Evolutionary conservation across 1,139 yeast genomes (phyloP).

Genomic region (Candida dubliniensis): DNA sequence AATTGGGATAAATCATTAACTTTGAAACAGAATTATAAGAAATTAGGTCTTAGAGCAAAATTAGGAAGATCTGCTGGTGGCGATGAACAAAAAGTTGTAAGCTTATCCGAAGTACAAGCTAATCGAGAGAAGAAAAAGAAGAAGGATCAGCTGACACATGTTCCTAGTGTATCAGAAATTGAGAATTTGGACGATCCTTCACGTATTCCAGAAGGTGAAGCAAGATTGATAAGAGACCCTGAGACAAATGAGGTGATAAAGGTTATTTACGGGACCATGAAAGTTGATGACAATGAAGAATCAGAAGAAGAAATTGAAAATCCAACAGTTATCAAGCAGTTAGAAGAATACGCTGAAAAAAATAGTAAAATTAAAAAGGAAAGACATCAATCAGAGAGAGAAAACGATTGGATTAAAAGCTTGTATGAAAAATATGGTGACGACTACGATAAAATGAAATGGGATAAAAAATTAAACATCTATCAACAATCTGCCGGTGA

Average conservation of each 20-base stretch:
- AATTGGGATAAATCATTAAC: constrained; percentile 89
- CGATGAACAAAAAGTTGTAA: constrained; percentile 51
- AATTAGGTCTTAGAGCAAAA: constrained; percentile 69
- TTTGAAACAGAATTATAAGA: constrained; percentile 77
- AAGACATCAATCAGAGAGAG: constrained; percentile 69
- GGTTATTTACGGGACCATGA: constrained; percentile 70
- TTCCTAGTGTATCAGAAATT: constrained; percentile 36
- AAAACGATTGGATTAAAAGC: constrained; percentile 65
- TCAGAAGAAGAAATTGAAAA: constrained; percentile 27
- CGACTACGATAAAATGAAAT: constrained; percentile 83
- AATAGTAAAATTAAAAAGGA: constrained; percentile 48
- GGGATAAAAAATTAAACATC: constrained; percentile 84
- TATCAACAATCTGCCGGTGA: constrained; percentile 87
- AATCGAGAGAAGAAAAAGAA: constrained; percentile 23
- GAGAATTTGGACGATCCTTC: constrained; percentile 51
- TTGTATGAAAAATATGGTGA: constrained; percentile 82
- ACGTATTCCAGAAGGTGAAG: constrained; percentile 75
- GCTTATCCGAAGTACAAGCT: constrained; percentile 27
- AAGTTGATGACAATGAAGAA: constrained; percentile 22
- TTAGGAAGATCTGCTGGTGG: constrained; percentile 72
- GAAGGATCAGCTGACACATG: constrained; percentile 24
- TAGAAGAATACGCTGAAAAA: constrained; percentile 64
- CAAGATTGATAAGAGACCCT: constrained; percentile 70
- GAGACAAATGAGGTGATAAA: constrained; percentile 67
- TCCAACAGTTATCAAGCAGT: constrained; percentile 60